Conservation (phyloP, 2,329 filamentous ascomycete species). For the Penicillium oxalicum region DNA sequence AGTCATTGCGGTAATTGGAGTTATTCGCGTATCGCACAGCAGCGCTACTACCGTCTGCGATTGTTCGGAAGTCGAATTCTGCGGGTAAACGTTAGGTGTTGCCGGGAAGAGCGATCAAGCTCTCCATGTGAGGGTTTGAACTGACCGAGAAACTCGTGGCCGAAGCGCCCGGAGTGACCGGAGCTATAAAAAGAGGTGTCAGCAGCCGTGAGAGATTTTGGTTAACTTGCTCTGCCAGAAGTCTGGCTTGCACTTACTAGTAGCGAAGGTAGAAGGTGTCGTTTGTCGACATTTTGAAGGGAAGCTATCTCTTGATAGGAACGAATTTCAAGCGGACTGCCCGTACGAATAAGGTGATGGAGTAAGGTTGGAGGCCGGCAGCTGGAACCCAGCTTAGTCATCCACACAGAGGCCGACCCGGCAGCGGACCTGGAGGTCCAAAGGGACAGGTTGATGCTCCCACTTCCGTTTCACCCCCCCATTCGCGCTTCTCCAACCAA, state of each 20-base stretch:
- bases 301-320: not conserved
- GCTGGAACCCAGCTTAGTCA: slow-evolving; percentile 35
- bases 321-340: slow-evolving; percentile 10
- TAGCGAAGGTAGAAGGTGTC: slow-evolving; percentile 95
- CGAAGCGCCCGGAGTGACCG: slow-evolving; percentile 93
- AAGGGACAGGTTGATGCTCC: slow-evolving; percentile 39
- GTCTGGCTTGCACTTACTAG: slow-evolving; percentile 74
- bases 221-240: slow-evolving; percentile 11
- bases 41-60: slow-evolving; percentile 88
- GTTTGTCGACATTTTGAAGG: slow-evolving; percentile 55
- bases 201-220: slow-evolving; percentile 39
- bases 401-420: slow-evolving; percentile 40
- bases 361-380: no score
- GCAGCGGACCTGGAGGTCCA: slow-evolving; percentile 20
- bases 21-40: slow-evolving; percentile 98
- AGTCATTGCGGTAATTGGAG: slow-evolving; percentile 98
- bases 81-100: slow-evolving; percentile 9
- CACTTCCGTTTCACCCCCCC: slow-evolving; percentile 14
- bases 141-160: slow-evolving; percentile 92
- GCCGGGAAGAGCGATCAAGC: not conserved
- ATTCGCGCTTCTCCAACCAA: slow-evolving; percentile 27
- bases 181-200: slow-evolving; percentile 57
- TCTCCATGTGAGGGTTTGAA: not conserved
- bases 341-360: no score
- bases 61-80: slow-evolving; percentile 95